These are phyloP conservation scores for Saraca asoca DNA, from an alignment of 331 rosid species.

Conservation along the genomic window DNA sequence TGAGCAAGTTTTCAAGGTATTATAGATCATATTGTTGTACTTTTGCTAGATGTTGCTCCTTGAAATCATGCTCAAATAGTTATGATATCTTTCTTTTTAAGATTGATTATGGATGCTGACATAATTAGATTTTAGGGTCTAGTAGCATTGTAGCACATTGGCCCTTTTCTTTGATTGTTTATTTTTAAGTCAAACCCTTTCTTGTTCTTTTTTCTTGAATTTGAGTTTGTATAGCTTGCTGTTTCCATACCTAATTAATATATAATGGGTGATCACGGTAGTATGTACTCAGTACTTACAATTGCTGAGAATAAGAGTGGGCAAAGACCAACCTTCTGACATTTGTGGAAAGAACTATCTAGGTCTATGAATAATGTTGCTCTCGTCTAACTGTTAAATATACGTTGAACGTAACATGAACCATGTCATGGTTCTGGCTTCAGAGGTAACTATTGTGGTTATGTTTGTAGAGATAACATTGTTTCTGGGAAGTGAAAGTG, in stretches of 20 bases:
- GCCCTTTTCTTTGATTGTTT: constrained; percentile 18
- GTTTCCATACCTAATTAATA: constrained; percentile 13
- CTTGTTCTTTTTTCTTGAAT: constrained; percentile 26
- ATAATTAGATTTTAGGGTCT: constrained; percentile 10
- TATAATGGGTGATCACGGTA: not conserved
- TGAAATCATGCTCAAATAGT: constrained; percentile 19
- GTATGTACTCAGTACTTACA: not conserved
- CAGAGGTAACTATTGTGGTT: constrained; percentile 10
- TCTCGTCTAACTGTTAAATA: not conserved
- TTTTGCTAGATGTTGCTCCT: constrained; percentile 14
- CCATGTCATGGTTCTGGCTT: constrained; percentile 8
- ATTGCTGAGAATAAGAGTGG: constrained; percentile 28
- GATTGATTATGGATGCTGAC: constrained; percentile 26
- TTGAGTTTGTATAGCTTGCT: constrained; percentile 15
- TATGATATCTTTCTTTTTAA: constrained; percentile 18
- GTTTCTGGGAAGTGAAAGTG: constrained; percentile 23
- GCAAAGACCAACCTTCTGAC: not conserved
- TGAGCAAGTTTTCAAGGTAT: constrained; percentile 84
- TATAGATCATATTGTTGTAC: constrained; percentile 9
- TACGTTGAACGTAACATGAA: constrained; percentile 29
- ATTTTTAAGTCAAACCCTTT: not conserved
- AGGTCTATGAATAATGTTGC: not conserved
- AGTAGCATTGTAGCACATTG: not conserved
- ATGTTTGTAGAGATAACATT: constrained; percentile 4
- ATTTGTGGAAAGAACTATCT: constrained; percentile 28